Evolutionary conservation across 139 green algal genomes (phyloP), one percentile per base, ranked within the genome.

Genomic region (Chlamydomonas applanata): DNA sequence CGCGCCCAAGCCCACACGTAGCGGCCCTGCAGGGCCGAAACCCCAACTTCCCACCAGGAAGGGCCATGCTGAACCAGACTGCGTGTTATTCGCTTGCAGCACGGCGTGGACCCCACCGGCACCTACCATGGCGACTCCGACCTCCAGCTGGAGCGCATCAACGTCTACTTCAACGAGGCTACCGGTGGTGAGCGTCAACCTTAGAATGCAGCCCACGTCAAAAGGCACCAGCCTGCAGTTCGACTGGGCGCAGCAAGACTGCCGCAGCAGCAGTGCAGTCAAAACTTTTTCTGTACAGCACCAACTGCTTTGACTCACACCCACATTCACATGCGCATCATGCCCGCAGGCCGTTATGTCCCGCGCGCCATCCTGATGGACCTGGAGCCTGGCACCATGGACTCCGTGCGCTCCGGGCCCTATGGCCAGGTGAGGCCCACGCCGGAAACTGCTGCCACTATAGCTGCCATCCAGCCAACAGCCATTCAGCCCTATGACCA

Each of bases 111-210:
- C 82, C 90, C 95, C 40, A 97, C 93, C 20, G 96, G 96, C 46
- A 94, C 91, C 63, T 97, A 97, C 88, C 85, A 91, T 49, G 96
- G 96, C 45, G 93, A 98, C 87, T 93, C 84, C 20, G 96, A 99
- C 83, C 88, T 99, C 54, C 96, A 99, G 89, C 86, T 99, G 54
- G 96, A 99, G 89, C 91, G 96, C 75, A 96, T 99, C 87, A 99
- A 99, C 80, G 96, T 99, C 17, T 99, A 99, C 89, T 99, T 97
- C 90, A 99, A 98, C 80, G 96, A 99, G 87, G 96, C 96, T 65
- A 95, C 89, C 34, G 95, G 94, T n/a, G 95, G 89, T 93, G 66
- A 73, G 84, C 52, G 30, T 36, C 45, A 4, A 30, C 24, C 27
- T 27, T 19, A 49, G 40, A 49, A 11, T 49, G 7, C 40, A 49